These are phyloP conservation scores for Danielia reshetovae DNA, from an alignment of 805 yeast genomes.

Conservation along the genomic window DNA sequence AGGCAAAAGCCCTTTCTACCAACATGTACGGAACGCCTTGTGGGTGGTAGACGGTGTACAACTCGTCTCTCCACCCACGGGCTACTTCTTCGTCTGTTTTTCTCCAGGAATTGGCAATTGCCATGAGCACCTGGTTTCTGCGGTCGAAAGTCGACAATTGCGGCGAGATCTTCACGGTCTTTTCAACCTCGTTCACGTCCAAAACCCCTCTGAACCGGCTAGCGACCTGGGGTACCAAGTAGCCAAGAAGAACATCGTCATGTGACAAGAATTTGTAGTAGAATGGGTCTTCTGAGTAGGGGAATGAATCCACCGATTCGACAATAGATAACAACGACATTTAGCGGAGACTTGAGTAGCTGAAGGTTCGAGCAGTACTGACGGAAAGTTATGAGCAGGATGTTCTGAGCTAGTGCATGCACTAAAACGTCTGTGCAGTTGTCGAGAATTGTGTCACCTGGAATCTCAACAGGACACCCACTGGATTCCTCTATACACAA, in stretches of 20 bases:
- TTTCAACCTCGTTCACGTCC: background rate
- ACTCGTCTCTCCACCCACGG: constrained; percentile 83
- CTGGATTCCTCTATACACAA: too few species aligned
- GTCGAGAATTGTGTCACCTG: too few species aligned
- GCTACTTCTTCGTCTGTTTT: constrained; percentile 27
- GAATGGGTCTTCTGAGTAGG: constrained; percentile 14
- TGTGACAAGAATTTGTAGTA: constrained; percentile 28
- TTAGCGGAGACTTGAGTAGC: background rate
- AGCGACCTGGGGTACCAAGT: constrained; percentile 23
- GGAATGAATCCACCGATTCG: constrained; percentile 29
- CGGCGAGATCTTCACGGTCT: constrained; percentile 25
- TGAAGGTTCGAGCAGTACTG: too few species aligned
- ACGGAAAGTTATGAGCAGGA: too few species aligned
- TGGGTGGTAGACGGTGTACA: constrained; percentile 66
- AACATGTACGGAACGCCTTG: constrained; percentile 53
- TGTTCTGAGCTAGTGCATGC: too few species aligned
- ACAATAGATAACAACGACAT: constrained; percentile 14
- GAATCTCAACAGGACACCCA: too few species aligned
- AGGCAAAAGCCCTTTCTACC: constrained; percentile 79
- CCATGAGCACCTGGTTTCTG: constrained; percentile 38
- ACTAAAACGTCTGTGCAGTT: too few species aligned
- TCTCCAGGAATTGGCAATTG: constrained; percentile 41
- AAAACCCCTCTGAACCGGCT: constrained; percentile 12
- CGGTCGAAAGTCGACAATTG: constrained; percentile 34
- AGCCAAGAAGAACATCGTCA: constrained; percentile 28